A percentile compares a stretch with the other conserved stretches of the same genome.
Evolutionary conservation across 2,329 filamentous ascomycete species (phyloP).

Genomic region (Cercospora nicotianae): DNA sequence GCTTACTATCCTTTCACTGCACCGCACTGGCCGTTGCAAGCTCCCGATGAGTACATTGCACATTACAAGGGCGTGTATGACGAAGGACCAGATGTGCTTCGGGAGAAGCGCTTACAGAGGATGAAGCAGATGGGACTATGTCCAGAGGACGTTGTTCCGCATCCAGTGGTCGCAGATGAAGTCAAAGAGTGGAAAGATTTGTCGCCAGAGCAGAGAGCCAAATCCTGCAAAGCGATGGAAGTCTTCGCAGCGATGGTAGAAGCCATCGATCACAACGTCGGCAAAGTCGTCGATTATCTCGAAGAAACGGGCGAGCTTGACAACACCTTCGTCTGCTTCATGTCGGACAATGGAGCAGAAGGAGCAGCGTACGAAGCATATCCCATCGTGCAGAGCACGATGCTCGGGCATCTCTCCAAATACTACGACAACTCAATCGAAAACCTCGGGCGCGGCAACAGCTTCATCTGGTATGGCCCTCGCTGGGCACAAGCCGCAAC

Average conservation of each 20-base stretch:
- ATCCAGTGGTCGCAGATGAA: constrained; percentile 53
- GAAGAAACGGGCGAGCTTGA: constrained; percentile 59
- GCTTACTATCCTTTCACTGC: constrained; percentile 62
- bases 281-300: constrained; percentile 59
- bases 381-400: constrained; percentile 56
- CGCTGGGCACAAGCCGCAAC: constrained; percentile 58
- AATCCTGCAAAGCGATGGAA: constrained; percentile 59
- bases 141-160: constrained; percentile 51
- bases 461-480: constrained; percentile 62
- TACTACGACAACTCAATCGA: constrained; percentile 61
- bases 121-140: constrained; percentile 61
- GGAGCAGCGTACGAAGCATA: constrained; percentile 60
- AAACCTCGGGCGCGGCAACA: constrained; percentile 59
- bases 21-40: constrained; percentile 64
- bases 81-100: constrained; percentile 59
- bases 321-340: constrained; percentile 64
- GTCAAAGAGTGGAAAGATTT: constrained; percentile 52
- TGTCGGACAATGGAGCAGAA: constrained; percentile 64
- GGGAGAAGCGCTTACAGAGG: constrained; percentile 53
- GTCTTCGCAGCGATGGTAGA: constrained; percentile 66
- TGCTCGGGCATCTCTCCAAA: constrained; percentile 56
- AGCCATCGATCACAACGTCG: constrained; percentile 61
- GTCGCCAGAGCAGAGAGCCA: constrained; percentile 48
- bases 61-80: constrained; percentile 63
- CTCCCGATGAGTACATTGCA: constrained; percentile 55